Evolutionary conservation across 192 early-diverging fungal species (phyloP).

Genomic region (Backusella sp.): DNA sequence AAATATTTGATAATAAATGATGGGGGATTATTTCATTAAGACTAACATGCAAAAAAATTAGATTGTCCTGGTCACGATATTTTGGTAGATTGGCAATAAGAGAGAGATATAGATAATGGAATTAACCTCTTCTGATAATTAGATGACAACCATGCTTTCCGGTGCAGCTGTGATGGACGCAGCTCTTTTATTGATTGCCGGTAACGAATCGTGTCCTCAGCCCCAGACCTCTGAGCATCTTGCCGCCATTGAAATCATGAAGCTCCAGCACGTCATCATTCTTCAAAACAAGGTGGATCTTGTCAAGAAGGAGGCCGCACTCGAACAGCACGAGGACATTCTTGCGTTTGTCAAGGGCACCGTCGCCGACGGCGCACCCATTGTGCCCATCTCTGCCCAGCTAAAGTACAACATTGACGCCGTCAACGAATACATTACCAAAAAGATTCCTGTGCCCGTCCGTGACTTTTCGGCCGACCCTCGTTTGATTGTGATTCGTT

Average conservation of each 20-base stretch:
- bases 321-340: constrained; percentile 90
- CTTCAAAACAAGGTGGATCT: constrained; percentile 99
- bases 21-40: neutral
- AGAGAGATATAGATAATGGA: neutral
- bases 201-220: constrained; percentile 98
- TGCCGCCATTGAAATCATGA: constrained; percentile 99
- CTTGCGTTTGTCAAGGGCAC: constrained; percentile 92
- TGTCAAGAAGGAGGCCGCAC: constrained; percentile 89
- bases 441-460: constrained; percentile 91
- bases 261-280: constrained; percentile 94
- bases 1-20: neutral
- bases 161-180: constrained; percentile 99
- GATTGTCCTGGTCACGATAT: constrained; percentile 99
- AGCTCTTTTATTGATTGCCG: constrained; percentile 94
- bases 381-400: constrained; percentile 98
- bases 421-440: constrained; percentile 96
- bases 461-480: constrained; percentile 92
- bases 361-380: constrained; percentile 91
- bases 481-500: constrained; percentile 95
- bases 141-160: constrained; percentile 98
- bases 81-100: constrained; percentile 46
- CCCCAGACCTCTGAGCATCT: constrained; percentile 98
- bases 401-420: constrained; percentile 99
- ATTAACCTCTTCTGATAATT: neutral
- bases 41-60: neutral